A percentile compares a stretch with the other conserved stretches of the same genome.
These are phyloP conservation scores for Myochromella boudieri DNA, from an alignment of 768 basidiomycete species.

Conservation along the genomic window DNA sequence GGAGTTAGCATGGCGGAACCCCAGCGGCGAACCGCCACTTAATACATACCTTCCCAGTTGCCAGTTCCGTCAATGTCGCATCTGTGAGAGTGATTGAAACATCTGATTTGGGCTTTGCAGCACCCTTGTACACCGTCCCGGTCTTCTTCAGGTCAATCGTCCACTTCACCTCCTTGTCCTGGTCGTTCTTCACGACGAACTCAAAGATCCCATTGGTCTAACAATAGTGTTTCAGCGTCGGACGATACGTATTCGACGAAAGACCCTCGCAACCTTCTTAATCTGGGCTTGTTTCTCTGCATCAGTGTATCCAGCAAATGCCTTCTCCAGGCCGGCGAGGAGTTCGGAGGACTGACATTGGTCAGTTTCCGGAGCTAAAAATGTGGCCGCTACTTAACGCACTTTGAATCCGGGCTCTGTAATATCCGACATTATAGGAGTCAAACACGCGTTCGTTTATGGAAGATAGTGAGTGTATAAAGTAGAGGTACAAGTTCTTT, in stretches of 20 bases:
- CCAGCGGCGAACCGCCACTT: no score
- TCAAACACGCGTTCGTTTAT: neutral
- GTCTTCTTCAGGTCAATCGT: constrained; percentile 92
- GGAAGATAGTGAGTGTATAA: neutral
- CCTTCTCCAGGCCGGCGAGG: constrained; percentile 49
- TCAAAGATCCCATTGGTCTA: constrained; percentile 90
- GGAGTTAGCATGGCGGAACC: constrained; percentile 1
- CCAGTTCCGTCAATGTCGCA: constrained; percentile 71
- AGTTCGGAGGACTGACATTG: constrained; percentile 64
- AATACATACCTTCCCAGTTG: constrained; percentile 61
- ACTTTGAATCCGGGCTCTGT: constrained; percentile 79
- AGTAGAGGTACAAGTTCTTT: constrained; percentile 11
- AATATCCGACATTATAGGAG: constrained; percentile 59
- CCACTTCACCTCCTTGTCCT: constrained; percentile 75
- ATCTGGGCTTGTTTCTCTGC: constrained; percentile 66
- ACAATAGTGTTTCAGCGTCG: neutral
- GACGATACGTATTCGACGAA: neutral
- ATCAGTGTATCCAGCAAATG: constrained; percentile 55
- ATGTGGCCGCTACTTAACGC: constrained; percentile 1
- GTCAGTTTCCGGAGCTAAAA: neutral
- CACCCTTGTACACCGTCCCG: constrained; percentile 74
- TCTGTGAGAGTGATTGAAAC: constrained; percentile 80
- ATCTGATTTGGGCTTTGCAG: constrained; percentile 72
- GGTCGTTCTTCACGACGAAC: constrained; percentile 72
- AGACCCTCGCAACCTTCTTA: constrained; percentile 57